phyloP scores from a whole-genome alignment of 2,329 filamentous ascomycete genomes.

The Plenodomus tracheiphilus region DNA sequence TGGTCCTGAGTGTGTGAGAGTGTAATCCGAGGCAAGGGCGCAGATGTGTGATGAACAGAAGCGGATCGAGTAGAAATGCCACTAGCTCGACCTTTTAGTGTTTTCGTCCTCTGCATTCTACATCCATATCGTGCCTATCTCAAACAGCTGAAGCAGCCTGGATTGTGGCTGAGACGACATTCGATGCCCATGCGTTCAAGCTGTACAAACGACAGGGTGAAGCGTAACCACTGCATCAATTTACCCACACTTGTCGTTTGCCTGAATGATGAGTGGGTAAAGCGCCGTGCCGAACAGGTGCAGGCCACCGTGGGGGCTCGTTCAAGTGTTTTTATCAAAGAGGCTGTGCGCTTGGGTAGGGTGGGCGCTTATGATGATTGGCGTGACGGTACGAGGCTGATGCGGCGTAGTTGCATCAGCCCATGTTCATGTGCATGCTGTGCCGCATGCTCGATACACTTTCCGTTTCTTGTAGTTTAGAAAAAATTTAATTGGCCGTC shows the following conservation, averaged over 20 bases:
- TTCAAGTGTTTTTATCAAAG: not conserved
- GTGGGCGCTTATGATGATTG: not conserved
- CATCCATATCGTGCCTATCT: not conserved
- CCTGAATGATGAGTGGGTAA: not conserved
- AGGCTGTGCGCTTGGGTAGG: not conserved
- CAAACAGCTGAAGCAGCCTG: not conserved
- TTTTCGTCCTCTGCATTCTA: not conserved
- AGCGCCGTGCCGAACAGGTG: not conserved
- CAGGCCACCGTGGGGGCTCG: no score
- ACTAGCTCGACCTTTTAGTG: not conserved
- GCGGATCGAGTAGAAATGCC: not conserved
- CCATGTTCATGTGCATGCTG: not conserved
- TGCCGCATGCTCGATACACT: not conserved
- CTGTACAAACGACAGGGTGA: not conserved
- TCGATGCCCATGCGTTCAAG: not conserved
- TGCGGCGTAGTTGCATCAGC: constrained; percentile 5
- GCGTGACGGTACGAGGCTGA: constrained; percentile 4
- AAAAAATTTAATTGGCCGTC: not conserved
- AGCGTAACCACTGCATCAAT: not conserved
- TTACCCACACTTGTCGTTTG: not conserved
- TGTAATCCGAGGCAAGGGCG: not conserved
- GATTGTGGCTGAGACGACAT: not conserved
- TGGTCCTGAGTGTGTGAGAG: not conserved
- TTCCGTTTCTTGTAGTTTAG: not conserved
- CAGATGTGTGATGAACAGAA: not conserved